phyloP scores from a whole-genome alignment of 73 alveolate genomes.

The Breviolum minutum region DNA sequence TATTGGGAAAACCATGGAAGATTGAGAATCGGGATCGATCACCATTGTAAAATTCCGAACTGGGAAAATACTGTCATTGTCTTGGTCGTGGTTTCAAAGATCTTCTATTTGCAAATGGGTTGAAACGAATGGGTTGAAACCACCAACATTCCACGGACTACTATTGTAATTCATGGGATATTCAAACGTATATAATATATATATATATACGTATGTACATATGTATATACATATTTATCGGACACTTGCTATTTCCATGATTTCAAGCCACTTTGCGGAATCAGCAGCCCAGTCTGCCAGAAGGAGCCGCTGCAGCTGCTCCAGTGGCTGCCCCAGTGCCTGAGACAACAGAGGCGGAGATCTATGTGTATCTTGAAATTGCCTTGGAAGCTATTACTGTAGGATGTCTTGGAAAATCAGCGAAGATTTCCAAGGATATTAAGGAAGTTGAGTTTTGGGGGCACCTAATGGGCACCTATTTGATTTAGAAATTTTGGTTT shows the following conservation, averaged over 20 bases:
- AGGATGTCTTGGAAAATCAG: neutral
- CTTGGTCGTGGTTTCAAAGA: no score
- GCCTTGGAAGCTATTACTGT: neutral
- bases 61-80: no score
- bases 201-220: neutral
- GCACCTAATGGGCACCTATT: neutral
- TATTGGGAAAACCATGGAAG: no score
- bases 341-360: constrained; percentile 50
- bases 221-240: neutral
- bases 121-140: no score
- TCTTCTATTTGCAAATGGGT: no score
- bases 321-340: constrained; percentile 67
- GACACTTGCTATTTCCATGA: neutral
- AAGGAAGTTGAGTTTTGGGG: neutral
- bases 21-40: no score
- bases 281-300: neutral
- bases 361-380: neutral
- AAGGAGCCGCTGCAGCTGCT: constrained; percentile 55
- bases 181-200: no score
- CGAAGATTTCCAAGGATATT: neutral
- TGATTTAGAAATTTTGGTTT: neutral
- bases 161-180: no score
- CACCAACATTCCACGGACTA: no score
- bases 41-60: no score
- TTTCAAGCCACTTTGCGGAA: neutral